Conservation (phyloP, 2,329 filamentous ascomycete genomes). For the Ceratocystis papillata region DNA sequence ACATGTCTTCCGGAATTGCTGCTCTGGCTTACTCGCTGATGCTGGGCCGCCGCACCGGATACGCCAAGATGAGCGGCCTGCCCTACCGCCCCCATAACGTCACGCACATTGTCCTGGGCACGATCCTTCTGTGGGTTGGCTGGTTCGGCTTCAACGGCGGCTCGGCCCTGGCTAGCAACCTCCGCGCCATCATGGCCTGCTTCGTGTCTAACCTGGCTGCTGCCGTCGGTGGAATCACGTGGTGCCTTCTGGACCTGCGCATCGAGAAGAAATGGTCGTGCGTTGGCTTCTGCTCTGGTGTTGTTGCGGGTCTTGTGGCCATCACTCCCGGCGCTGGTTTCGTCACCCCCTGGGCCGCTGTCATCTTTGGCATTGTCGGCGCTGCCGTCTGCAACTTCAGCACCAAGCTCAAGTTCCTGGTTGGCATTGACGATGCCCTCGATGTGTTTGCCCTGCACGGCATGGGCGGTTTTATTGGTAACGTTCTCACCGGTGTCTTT, state of each 20-base stretch:
- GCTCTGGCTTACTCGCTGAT: slow-evolving; percentile 64
- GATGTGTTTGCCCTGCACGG: slow-evolving; percentile 88
- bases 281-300: slow-evolving; percentile 85
- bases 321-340: slow-evolving; percentile 77
- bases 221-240: slow-evolving; percentile 67
- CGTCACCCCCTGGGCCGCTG: slow-evolving; percentile 54
- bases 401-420: slow-evolving; percentile 66
- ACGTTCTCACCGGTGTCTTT: slow-evolving; percentile 68
- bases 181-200: slow-evolving; percentile 81
- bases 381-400: slow-evolving; percentile 69
- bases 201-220: slow-evolving; percentile 82
- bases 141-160: slow-evolving; percentile 97
- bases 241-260: slow-evolving; percentile 77
- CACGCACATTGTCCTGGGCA: slow-evolving; percentile 62
- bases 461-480: slow-evolving; percentile 70
- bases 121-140: slow-evolving; percentile 75
- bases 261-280: slow-evolving; percentile 92
- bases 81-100: slow-evolving; percentile 64
- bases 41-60: slow-evolving; percentile 57
- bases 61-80: slow-evolving; percentile 49
- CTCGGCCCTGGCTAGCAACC: slow-evolving; percentile 66
- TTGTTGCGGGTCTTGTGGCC: slow-evolving; percentile 75
- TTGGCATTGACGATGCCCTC: slow-evolving; percentile 76
- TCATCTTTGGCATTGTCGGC: slow-evolving; percentile 48
- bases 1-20: slow-evolving; percentile 61